Percentiles rank a stretch among this genome's conserved stretches.
These are phyloP conservation scores for Debaryomyces sp. DNA, from an alignment of 1,139 yeast genomes.

Conservation along the genomic window DNA sequence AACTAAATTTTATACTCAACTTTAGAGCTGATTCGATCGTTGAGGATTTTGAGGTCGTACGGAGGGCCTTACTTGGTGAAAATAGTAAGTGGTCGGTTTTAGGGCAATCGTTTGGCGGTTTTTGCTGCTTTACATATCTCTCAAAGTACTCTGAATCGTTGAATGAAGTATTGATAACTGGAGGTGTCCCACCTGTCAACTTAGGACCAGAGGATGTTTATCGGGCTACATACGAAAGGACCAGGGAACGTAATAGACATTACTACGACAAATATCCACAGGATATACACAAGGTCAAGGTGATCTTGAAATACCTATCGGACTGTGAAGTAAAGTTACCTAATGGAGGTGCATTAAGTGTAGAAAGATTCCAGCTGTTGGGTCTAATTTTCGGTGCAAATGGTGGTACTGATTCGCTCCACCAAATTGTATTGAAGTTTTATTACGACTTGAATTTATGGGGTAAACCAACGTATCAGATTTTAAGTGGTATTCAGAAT, in stretches of 20 bases:
- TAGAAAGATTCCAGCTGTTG: slow-evolving; percentile 54
- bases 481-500: slow-evolving; percentile 34
- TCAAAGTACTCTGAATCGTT: slow-evolving; percentile 46
- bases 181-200: slow-evolving; percentile 59
- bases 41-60: slow-evolving; percentile 50
- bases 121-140: slow-evolving; percentile 51
- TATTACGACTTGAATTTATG: slow-evolving; percentile 36
- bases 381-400: slow-evolving; percentile 53
- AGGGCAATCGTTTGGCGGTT: slow-evolving; percentile 65
- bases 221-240: slow-evolving; percentile 46
- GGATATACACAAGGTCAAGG: slow-evolving; percentile 41
- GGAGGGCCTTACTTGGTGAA: slow-evolving; percentile 35
- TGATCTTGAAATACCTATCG: slow-evolving; percentile 38
- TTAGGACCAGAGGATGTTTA: slow-evolving; percentile 51
- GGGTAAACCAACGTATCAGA: slow-evolving; percentile 38
- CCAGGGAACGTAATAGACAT: slow-evolving; percentile 49
- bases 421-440: slow-evolving; percentile 42
- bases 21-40: slow-evolving; percentile 58
- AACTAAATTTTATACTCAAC: slow-evolving; percentile 40
- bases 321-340: slow-evolving; percentile 39
- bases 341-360: slow-evolving; percentile 51
- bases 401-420: slow-evolving; percentile 54
- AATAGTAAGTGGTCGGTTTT: slow-evolving; percentile 48
- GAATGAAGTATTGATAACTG: slow-evolving; percentile 49
- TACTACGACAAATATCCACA: slow-evolving; percentile 52